These are phyloP conservation scores for Exserohilum turcica DNA, from an alignment of 2,329 filamentous ascomycete genomes.

Conservation along the genomic window DNA sequence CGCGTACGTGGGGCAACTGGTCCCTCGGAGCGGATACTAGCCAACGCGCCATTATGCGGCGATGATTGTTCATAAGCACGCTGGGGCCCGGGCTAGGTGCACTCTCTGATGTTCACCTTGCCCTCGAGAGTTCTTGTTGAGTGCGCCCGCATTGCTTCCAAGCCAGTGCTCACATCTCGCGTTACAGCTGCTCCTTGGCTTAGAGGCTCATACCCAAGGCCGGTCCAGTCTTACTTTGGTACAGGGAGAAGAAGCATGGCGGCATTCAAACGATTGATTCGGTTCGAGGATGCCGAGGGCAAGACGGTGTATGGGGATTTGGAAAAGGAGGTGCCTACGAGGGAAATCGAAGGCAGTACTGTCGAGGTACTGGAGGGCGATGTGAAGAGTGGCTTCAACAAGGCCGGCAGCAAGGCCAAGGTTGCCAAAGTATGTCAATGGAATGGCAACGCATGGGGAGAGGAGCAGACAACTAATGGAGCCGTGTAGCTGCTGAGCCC, in stretches of 20 bases:
- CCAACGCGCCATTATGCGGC: not conserved
- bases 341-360: conserved; percentile 37
- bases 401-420: conserved; percentile 31
- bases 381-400: conserved; percentile 37
- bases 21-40: not conserved
- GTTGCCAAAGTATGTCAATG: conserved; percentile 26
- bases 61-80: not conserved
- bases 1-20: conserved; percentile 15
- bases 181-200: not conserved
- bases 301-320: conserved; percentile 41
- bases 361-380: conserved; percentile 40
- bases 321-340: conserved; percentile 34
- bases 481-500: conserved; percentile 36
- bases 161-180: not conserved
- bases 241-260: conserved; percentile 22
- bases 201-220: not conserved
- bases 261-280: conserved; percentile 41
- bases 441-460: too few relatives aligned
- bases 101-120: conserved; percentile 3
- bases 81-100: conserved; percentile 3
- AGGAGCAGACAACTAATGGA: too few relatives aligned
- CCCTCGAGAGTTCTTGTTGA: not conserved
- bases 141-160: conserved; percentile 1
- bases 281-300: conserved; percentile 40
- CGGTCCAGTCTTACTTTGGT: not conserved